These are phyloP conservation scores for Ophiostoma ips DNA, from an alignment of 2,329 filamentous ascomycete genomes.

Conservation along the genomic window DNA sequence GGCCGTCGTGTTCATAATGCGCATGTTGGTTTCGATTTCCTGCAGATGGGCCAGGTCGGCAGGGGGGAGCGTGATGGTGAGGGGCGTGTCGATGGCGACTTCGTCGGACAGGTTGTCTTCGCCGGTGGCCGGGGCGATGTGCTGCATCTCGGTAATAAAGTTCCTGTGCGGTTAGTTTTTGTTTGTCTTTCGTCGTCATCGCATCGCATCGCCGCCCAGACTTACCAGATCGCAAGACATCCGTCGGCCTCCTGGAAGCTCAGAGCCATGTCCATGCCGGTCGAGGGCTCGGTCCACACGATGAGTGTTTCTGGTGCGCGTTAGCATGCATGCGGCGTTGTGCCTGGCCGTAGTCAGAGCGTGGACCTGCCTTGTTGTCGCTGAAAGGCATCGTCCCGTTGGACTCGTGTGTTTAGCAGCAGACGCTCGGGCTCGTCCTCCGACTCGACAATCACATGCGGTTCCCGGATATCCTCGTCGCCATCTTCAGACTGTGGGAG, in stretches of 20 bases:
- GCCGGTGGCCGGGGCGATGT: conserved; percentile 42
- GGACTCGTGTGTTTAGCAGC: conserved; percentile 77
- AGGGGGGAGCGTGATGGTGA: conserved; percentile 58
- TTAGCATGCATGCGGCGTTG: conserved; percentile 10
- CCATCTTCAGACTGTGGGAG: conserved; percentile 31
- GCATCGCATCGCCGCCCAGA: not conserved
- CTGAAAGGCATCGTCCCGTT: conserved; percentile 91
- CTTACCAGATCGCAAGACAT: conserved; percentile 79
- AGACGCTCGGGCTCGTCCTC: conserved; percentile 79
- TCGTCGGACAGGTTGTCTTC: conserved; percentile 88
- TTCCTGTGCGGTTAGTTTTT: conserved; percentile 44
- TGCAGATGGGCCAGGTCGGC: conserved; percentile 70
- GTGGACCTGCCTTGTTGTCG: conserved; percentile 74
- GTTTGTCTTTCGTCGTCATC: not conserved
- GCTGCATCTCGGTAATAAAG: conserved; percentile 78
- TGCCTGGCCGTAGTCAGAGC: not conserved
- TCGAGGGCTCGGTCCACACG: conserved; percentile 82
- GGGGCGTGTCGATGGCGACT: conserved; percentile 55
- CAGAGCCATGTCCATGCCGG: conserved; percentile 87
- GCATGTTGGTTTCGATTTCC: conserved; percentile 77
- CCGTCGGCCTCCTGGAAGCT: conserved; percentile 97
- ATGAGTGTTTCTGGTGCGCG: conserved; percentile 73
- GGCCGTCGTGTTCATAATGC: conserved; percentile 59
- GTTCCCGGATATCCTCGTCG: conserved; percentile 55
- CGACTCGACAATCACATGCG: conserved; percentile 79